Conservation (phyloP, 805 yeast species). For the Ogataea pini region DNA sequence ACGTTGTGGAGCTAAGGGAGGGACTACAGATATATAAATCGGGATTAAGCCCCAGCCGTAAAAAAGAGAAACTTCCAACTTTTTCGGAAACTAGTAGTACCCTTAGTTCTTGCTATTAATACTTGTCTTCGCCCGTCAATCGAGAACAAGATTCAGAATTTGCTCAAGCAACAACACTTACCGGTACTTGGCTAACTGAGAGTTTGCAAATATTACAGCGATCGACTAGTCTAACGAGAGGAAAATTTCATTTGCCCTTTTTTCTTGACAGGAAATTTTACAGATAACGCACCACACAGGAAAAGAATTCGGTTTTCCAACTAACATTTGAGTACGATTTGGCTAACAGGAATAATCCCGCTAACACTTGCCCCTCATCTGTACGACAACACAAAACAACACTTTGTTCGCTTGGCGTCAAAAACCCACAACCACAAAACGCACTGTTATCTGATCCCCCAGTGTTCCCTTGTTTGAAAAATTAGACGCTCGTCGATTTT, state of each 20-base stretch:
- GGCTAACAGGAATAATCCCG: slow-evolving; percentile 1
- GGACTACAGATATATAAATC: background rate
- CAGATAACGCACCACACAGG: background rate
- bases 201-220: background rate
- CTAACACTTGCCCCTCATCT: background rate
- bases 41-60: background rate
- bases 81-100: background rate
- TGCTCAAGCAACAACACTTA: background rate
- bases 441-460: background rate
- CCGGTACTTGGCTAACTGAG: slow-evolving; percentile 2
- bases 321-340: background rate
- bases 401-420: background rate
- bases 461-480: slow-evolving; percentile 3
- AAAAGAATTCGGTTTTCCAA: background rate
- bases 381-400: slow-evolving; percentile 1
- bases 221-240: background rate
- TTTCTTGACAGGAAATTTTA: background rate
- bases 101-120: background rate
- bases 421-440: slow-evolving; percentile 2
- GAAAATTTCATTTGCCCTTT: background rate
- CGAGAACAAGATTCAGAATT: background rate
- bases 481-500: slow-evolving; percentile 2
- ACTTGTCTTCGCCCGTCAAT: background rate
- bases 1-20: background rate
- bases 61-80: background rate